A percentile compares a stretch with the other conserved stretches of the same genome.
phyloP scores from a whole-genome alignment of 108 stramenopile species.

The Skeletonema costatum region DNA sequence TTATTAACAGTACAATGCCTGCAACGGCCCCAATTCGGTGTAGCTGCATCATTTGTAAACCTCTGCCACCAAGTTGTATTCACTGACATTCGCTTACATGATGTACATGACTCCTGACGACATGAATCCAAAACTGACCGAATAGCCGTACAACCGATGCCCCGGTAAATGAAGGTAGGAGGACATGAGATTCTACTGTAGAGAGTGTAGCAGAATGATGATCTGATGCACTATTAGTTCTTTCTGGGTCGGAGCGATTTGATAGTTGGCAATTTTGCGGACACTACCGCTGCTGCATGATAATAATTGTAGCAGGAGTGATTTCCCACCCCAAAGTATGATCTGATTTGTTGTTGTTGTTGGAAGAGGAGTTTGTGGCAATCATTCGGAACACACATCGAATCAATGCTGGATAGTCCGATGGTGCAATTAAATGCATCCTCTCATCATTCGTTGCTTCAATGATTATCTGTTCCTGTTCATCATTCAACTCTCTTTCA shows the following conservation, averaged over 20 bases:
- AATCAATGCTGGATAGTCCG: conserved; percentile 43
- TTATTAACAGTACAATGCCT: conserved; percentile 34
- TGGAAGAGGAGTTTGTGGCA: not conserved
- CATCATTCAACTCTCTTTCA: not conserved
- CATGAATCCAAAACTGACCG: conserved; percentile 29
- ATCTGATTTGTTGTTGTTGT: not conserved
- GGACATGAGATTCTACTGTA: conserved; percentile 39
- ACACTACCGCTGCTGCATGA: conserved; percentile 27
- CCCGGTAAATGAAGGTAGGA: conserved; percentile 33
- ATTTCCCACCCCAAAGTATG: conserved; percentile 22
- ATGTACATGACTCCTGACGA: conserved; percentile 18
- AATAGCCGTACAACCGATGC: conserved; percentile 28
- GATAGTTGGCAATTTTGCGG: not conserved
- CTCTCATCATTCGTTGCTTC: conserved; percentile 21
- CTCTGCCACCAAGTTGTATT: not conserved
- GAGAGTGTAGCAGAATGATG: conserved; percentile 10
- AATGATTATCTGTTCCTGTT: not conserved
- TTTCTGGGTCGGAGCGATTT: not conserved
- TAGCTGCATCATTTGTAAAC: not conserved
- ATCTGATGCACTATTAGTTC: not conserved
- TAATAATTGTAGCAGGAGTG: conserved; percentile 30
- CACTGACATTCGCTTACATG: conserved; percentile 9
- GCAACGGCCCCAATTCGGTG: conserved; percentile 36
- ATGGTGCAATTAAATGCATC: conserved; percentile 29
- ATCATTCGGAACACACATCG: conserved; percentile 44